A percentile compares a stretch with the other conserved stretches of the same genome.
Conservation (phyloP, 2,329 filamentous ascomycete genomes). For the Podosphaera xanthii region DNA sequence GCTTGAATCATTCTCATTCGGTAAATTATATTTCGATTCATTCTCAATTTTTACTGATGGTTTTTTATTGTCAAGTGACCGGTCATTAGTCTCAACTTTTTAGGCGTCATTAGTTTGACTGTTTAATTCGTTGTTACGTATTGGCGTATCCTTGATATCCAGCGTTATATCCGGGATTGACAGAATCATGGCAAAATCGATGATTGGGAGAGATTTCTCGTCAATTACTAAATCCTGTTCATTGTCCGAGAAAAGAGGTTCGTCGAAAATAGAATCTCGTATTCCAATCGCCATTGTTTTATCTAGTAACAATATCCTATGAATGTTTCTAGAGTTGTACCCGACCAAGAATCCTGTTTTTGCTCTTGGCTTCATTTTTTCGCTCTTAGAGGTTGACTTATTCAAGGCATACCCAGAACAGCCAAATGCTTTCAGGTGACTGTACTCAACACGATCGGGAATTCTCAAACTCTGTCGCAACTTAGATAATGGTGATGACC, state of each 20-base stretch:
- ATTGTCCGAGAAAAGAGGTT: background rate
- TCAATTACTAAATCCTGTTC: background rate
- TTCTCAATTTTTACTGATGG: no score
- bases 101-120: background rate
- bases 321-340: background rate
- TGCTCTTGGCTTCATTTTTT: background rate
- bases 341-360: background rate
- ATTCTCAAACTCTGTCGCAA: background rate
- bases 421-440: background rate
- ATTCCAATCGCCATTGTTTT: background rate
- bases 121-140: background rate
- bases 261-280: background rate
- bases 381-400: background rate
- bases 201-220: background rate
- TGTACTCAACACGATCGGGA: background rate
- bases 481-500: background rate
- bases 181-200: background rate
- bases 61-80: no score
- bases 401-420: background rate
- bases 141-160: background rate
- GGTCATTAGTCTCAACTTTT: background rate
- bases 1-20: no score
- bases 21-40: no score
- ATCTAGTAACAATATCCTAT: background rate
- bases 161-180: background rate